Evolutionary conservation across 768 basidiomycete genomes (phyloP), one percentile per base, ranked within the genome.

Genomic region (Leccinellum luteum): DNA sequence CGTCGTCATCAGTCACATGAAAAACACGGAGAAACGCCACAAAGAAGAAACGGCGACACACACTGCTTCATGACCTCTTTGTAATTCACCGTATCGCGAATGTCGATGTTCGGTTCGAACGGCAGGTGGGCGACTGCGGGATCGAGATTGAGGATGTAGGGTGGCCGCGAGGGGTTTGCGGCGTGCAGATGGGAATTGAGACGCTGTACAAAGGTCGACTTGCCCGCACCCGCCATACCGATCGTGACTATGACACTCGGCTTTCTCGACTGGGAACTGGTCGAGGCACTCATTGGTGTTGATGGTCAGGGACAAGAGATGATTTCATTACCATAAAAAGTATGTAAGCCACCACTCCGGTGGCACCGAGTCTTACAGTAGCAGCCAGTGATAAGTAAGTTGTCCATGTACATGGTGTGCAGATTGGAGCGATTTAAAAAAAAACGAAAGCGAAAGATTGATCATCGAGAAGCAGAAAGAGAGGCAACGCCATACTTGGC

Each of bases 31-130:
- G 21, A 57, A 35, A 43, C 17, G 45, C 31, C 57, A 31, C 44
- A 48, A 55, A 60, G 59, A 64, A 43, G 41, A 64, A 67, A 70
- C 54, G 58, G 67, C 67, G 64, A 87, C 89, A 79, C 80, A 79
- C 79, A 97, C 94, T 98, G 94, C 83, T 97, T 95, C 97, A 99
- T 99, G 65, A 99, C 96, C 74, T 99, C 90, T 62, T 89, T 85
- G 74, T 98, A 99, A 71, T 98, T 90, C 21, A 99, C 86, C 12
- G 97, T 99, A 73, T 99, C 97, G 60, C 97, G 78, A 52, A 99
- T 98, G 72, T 99, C 97, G 59, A 99, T 98, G 71, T 98, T 98
- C 27, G 95, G 86, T 58, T 94, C 92, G 69, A 94, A 99, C 3
- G 95, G 93, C 41, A 94, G 80, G 57, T 88, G 87, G 8, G 90